phyloP scores from a whole-genome alignment of 106 monocot genomes.

The Dioscorea alata region DNA sequence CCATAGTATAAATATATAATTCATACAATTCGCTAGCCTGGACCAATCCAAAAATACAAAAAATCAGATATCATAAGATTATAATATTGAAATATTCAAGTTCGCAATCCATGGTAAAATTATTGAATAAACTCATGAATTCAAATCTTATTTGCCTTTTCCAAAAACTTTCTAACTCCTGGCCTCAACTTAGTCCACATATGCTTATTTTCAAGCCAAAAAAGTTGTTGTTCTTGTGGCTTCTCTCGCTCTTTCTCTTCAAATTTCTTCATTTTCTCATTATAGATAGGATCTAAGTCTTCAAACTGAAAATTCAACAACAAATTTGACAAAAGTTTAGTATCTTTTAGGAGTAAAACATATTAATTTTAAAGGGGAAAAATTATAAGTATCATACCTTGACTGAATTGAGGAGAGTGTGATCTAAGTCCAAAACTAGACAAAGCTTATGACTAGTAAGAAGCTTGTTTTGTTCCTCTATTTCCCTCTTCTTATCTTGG shows the following conservation, averaged over 20 bases:
- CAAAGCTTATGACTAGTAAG: conserved; percentile 65
- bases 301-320: conserved; percentile 41
- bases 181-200: conserved; percentile 99
- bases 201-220: conserved; percentile 71
- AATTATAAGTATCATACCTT: conserved; percentile 46
- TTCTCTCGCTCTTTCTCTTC: conserved; percentile 74
- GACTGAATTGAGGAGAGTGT: conserved; percentile 98
- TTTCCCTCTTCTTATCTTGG: conserved; percentile 84
- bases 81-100: too few species aligned
- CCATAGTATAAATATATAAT: conserved; percentile 95
- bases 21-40: conserved; percentile 91
- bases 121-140: too few species aligned
- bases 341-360: too few species aligned
- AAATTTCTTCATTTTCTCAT: conserved; percentile 74
- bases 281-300: conserved; percentile 78
- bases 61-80: too few species aligned
- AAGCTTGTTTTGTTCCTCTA: conserved; percentile 92
- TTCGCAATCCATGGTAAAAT: too few species aligned
- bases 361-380: background rate
- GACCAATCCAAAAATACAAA: background rate
- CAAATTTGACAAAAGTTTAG: background rate
- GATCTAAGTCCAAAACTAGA: conserved; percentile 94
- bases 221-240: conserved; percentile 66
- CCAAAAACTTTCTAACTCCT: conserved; percentile 94
- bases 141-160: conserved; percentile 83